Evolutionary conservation across 169 alveolate species (phyloP).

Genomic region (Miamiensis avidus): DNA sequence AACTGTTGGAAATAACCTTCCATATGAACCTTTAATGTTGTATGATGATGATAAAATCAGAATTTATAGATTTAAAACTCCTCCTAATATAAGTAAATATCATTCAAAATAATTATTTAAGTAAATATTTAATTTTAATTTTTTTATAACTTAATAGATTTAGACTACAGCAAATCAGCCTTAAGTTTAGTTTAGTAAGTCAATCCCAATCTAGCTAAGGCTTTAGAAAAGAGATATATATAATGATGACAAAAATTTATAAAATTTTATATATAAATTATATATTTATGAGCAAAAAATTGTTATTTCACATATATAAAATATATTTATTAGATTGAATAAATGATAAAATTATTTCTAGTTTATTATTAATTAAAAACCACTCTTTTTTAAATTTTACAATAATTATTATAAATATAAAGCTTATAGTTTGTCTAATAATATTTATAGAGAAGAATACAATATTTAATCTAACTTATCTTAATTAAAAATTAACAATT

Average conservation of each 20-base stretch:
- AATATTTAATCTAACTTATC: too few relatives aligned
- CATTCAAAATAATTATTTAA: not conserved
- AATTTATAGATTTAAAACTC: constrained; percentile 1
- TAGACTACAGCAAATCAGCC: not conserved
- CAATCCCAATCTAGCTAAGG: not conserved
- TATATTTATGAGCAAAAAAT: too few relatives aligned
- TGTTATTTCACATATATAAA: too few relatives aligned
- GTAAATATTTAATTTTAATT: not conserved
- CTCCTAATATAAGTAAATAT: not conserved
- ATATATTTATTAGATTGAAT: too few relatives aligned
- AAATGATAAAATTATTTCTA: too few relatives aligned
- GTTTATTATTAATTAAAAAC: too few relatives aligned
- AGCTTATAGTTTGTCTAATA: too few relatives aligned
- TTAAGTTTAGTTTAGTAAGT: not conserved
- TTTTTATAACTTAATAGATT: not conserved
- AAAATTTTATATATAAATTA: too few relatives aligned
- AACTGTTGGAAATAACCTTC: constrained; percentile 20
- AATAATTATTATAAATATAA: too few relatives aligned
- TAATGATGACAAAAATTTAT: not conserved
- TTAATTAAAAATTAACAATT: too few relatives aligned
- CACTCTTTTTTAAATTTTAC: too few relatives aligned
- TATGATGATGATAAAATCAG: constrained; percentile 21
- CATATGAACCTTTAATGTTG: constrained; percentile 4
- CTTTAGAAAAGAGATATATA: not conserved
- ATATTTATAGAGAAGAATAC: too few relatives aligned